Evolutionary conservation across 192 early-diverging fungal species (phyloP), one percentile per base, ranked within the genome.

Genomic region (Backusella westeae): DNA sequence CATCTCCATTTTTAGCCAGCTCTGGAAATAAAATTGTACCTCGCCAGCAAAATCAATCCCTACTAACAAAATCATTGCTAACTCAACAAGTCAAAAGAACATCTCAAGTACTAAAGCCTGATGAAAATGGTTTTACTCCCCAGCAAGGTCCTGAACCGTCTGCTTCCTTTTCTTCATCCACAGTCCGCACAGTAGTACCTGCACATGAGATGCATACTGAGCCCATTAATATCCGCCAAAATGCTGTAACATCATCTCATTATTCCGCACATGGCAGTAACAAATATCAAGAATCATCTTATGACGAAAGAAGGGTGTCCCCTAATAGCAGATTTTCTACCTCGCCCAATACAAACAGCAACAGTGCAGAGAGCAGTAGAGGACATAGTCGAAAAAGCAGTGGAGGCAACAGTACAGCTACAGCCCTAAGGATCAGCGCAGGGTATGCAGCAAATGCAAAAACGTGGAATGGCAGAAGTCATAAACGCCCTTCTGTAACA

Each of bases 131-230:
- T 5, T 32, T 49, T 36, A 36, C 39, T 49, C n/a, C 36, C n/a
- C 67, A 36, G 12, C 59, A 75, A 34, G 78, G 67, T 10, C 78
- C 78, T 8, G 42, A 67, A 17, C 78, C 78, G 5, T 70, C 78
- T 17, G 73, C 67, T 6, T 79, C 78, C 1, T 75, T 79, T 74
- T 79, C 78, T 19, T 79, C 78, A 8, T 79, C 78, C 12, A 79
- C 78, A 32, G 73, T 75, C 7, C 78, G 72, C 19, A 79, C 78
- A 17, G 74, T 79, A 56, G 69, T 79, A 23, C 78, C 73, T 21
- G 73, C 34, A 5, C 6, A 74, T 14, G 77, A 63, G 56, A 78
- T 34, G 32, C 42, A 2, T 23, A 59, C 21, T 35, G 36, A 69
- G 4, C 41, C 52, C 23, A 34, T 70, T 32, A n/a, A 52, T 41